Evolutionary conservation across 768 basidiomycete genomes (phyloP).

Genomic region (Saitozyma sp.): DNA sequence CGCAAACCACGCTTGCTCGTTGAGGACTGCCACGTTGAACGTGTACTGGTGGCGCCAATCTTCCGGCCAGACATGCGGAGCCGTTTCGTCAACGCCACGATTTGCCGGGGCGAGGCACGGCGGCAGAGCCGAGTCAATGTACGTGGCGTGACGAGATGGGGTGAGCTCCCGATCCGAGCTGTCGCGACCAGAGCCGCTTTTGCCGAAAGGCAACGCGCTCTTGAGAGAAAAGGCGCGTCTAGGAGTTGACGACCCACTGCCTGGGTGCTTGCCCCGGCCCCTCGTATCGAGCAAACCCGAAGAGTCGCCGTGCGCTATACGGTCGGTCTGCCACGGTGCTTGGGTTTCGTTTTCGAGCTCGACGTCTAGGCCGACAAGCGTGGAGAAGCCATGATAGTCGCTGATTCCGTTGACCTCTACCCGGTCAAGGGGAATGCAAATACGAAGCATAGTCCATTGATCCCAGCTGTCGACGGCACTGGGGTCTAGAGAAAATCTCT

Average conservation of each 20-base stretch:
- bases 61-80: background rate
- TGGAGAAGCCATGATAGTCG: constrained; percentile 50
- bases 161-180: background rate
- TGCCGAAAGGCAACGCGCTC: background rate
- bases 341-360: constrained; percentile 19
- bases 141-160: background rate
- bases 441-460: constrained; percentile 48
- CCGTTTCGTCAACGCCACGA: background rate
- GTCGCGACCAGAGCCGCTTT: background rate
- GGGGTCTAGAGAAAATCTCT: background rate
- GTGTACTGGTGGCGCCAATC: constrained; percentile 12
- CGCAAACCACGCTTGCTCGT: constrained; percentile 43
- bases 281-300: too few relatives aligned
- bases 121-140: too few relatives aligned
- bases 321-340: too few relatives aligned
- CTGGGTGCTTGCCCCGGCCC: too few relatives aligned
- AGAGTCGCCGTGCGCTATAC: too few relatives aligned
- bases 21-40: constrained; percentile 48
- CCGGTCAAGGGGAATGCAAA: constrained; percentile 48
- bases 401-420: constrained; percentile 32
- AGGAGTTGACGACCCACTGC: too few relatives aligned
- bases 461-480: constrained; percentile 16
- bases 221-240: background rate
- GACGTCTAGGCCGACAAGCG: constrained; percentile 43
- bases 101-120: background rate